These are phyloP conservation scores for Ilyonectria robusta DNA, from an alignment of 2,329 filamentous ascomycete species.

Conservation along the genomic window DNA sequence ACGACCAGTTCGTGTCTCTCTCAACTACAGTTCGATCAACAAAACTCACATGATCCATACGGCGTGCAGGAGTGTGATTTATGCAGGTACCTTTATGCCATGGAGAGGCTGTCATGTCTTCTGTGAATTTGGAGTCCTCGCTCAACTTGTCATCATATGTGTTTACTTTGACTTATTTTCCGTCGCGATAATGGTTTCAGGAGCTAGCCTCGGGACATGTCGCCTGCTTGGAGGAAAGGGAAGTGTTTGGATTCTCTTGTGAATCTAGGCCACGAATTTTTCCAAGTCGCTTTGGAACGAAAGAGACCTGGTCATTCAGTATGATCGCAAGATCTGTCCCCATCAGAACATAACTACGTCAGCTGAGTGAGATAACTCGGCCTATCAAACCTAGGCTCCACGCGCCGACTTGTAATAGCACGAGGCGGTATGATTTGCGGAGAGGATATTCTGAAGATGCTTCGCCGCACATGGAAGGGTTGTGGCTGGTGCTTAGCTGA, in stretches of 20 bases:
- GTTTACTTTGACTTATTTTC: no score
- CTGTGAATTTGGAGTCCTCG: no score
- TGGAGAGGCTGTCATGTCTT: no score
- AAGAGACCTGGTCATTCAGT: not conserved
- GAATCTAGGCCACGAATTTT: not conserved
- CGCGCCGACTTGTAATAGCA: not conserved
- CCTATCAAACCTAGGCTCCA: not conserved
- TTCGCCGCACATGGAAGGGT: not conserved
- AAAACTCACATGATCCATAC: no score
- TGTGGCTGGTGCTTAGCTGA: constrained; percentile 19
- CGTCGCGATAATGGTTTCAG: no score
- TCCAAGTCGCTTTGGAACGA: not conserved
- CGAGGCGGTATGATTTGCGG: constrained; percentile 5
- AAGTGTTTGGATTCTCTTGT: not conserved
- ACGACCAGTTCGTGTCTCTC: no score
- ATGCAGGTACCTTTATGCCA: no score
- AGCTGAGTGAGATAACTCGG: not conserved
- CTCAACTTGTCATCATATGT: no score
- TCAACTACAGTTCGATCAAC: no score
- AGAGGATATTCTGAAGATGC: not conserved
- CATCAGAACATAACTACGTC: not conserved
- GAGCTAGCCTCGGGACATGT: no score
- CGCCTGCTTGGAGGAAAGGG: no score
- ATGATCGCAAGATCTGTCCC: not conserved
- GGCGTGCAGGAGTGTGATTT: no score